A percentile compares a stretch with the other conserved stretches of the same genome.
phyloP scores from a whole-genome alignment of 1,139 yeast genomes.

The Sugiyamaella japonica region DNA sequence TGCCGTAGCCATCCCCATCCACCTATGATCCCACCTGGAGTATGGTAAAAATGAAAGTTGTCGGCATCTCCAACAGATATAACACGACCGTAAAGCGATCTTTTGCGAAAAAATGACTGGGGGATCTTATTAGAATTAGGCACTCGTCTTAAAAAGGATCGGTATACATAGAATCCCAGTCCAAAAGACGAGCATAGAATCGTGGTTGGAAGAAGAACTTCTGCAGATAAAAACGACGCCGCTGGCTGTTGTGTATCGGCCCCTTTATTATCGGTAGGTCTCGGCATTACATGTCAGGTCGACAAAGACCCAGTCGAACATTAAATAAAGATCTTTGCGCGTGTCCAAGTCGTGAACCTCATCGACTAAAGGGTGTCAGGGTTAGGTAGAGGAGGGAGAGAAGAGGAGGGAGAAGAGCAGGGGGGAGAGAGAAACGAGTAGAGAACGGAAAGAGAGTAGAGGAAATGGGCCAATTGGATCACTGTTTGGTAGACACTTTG shows the following conservation, averaged over 20 bases:
- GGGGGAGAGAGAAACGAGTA: neutral
- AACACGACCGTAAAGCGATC: constrained; percentile 71
- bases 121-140: constrained; percentile 38
- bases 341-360: neutral
- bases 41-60: constrained; percentile 85
- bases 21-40: constrained; percentile 82
- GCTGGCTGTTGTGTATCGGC: neutral
- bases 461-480: too few species aligned
- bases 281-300: constrained; percentile 7
- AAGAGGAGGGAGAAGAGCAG: neutral
- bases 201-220: constrained; percentile 31
- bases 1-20: constrained; percentile 94
- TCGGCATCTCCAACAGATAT: constrained; percentile 97
- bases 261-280: neutral
- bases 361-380: neutral
- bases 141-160: constrained; percentile 37
- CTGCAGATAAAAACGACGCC: constrained; percentile 19
- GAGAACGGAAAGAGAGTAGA: too few species aligned
- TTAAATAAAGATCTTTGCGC: neutral
- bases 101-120: constrained; percentile 37
- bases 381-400: neutral
- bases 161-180: constrained; percentile 34
- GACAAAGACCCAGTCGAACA: neutral
- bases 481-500: too few species aligned
- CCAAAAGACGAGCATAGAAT: constrained; percentile 32